A percentile compares a stretch with the other conserved stretches of the same genome.
Conservation (phyloP, 2,329 filamentous ascomycete genomes). For the Pseudofabraea citricarpa region DNA sequence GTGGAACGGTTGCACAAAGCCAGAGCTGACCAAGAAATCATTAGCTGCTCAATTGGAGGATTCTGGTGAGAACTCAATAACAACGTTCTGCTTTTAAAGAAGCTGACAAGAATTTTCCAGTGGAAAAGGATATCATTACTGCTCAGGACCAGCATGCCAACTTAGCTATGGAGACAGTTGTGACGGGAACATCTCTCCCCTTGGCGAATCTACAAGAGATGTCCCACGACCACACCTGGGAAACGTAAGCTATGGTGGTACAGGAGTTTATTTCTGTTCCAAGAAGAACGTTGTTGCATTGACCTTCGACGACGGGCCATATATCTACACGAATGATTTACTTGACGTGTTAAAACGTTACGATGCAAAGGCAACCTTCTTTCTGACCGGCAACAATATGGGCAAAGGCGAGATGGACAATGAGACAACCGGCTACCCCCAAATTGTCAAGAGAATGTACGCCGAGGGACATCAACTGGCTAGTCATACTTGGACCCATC, state of each 20-base stretch:
- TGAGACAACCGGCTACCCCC: conserved; percentile 38
- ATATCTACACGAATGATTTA: conserved; percentile 52
- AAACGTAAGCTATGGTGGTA: conserved; percentile 48
- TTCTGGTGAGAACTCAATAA: neutral
- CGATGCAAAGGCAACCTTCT: conserved; percentile 62
- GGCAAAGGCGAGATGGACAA: conserved; percentile 26
- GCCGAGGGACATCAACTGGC: conserved; percentile 49
- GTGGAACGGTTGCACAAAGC: too few relatives aligned
- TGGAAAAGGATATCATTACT: neutral
- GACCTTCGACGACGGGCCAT: conserved; percentile 63
- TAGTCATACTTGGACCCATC: conserved; percentile 49
- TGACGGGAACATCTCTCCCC: neutral
- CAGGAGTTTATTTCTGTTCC: conserved; percentile 49
- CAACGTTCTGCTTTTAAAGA: too few relatives aligned
- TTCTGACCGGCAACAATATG: conserved; percentile 54
- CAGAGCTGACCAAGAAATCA: neutral
- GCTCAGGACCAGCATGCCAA: neutral
- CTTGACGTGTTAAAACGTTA: conserved; percentile 55
- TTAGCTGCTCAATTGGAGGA: neutral
- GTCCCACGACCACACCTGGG: conserved; percentile 45
- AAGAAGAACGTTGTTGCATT: conserved; percentile 55
- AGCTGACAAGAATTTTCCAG: too few relatives aligned
- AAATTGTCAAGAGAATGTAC: conserved; percentile 35
- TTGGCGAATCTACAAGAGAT: conserved; percentile 46
- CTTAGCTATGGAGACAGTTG: neutral